phyloP scores from a whole-genome alignment of 2,329 filamentous ascomycete species.

The Pseudogymnoascus sp. region DNA sequence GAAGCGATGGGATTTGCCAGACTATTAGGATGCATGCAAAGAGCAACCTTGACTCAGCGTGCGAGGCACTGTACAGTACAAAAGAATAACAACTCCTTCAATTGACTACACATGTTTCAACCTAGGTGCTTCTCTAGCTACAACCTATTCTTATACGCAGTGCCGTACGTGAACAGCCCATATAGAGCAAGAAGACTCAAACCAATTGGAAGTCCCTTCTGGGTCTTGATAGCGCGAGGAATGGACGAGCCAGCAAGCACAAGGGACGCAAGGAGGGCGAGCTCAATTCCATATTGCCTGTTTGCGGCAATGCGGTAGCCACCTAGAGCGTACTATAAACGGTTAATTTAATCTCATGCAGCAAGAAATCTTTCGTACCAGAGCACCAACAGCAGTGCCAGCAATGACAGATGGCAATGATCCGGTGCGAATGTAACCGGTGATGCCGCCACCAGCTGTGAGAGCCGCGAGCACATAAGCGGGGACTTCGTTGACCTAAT shows the following conservation, averaged over 20 bases:
- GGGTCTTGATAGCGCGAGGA: slow-evolving; percentile 72
- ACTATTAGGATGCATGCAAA: neutral
- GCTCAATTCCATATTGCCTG: slow-evolving; percentile 74
- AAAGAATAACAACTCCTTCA: slow-evolving; percentile 6
- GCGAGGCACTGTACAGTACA: neutral
- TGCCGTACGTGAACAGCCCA: slow-evolving; percentile 72
- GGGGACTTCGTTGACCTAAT: slow-evolving; percentile 43
- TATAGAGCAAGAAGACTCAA: slow-evolving; percentile 72
- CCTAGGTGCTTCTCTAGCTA: slow-evolving; percentile 16
- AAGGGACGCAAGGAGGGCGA: slow-evolving; percentile 80
- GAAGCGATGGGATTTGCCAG: slow-evolving; percentile 3
- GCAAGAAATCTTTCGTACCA: slow-evolving; percentile 33
- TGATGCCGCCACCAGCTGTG: slow-evolving; percentile 78
- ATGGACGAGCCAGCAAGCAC: slow-evolving; percentile 76
- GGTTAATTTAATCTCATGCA: neutral
- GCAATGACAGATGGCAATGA: slow-evolving; percentile 82
- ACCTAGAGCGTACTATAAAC: slow-evolving; percentile 54
- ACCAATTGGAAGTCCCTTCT: slow-evolving; percentile 75
- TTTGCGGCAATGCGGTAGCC: slow-evolving; percentile 69
- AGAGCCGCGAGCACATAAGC: slow-evolving; percentile 72
- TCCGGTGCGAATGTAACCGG: slow-evolving; percentile 75
- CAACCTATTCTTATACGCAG: slow-evolving; percentile 41
- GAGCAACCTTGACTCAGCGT: neutral
- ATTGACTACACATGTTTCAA: neutral
- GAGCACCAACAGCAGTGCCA: slow-evolving; percentile 69